Percentiles rank a stretch among this genome's conserved stretches.
phyloP scores from a whole-genome alignment of 2,329 filamentous ascomycete species.

The Calonectria ilicicola region DNA sequence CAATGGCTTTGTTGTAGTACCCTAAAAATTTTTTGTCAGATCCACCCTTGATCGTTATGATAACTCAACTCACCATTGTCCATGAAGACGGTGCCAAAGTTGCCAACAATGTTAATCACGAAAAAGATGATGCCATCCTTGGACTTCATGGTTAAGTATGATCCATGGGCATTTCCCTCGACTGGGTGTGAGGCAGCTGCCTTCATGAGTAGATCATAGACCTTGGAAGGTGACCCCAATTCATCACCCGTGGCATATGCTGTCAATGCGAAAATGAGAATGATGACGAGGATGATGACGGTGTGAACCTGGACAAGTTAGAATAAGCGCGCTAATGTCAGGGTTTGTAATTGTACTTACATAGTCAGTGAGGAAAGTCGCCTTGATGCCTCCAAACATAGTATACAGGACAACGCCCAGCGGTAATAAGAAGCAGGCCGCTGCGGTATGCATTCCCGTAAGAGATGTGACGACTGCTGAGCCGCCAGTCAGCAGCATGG shows the following conservation, averaged over 20 bases:
- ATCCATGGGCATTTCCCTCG: conserved; percentile 81
- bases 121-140: conserved; percentile 86
- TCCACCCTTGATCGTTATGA: accelerated
- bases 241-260: neutral
- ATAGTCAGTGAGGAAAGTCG: neutral
- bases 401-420: neutral
- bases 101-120: conserved; percentile 86
- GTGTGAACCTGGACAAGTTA: neutral
- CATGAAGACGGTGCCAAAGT: conserved; percentile 86
- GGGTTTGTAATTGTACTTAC: neutral
- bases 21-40: neutral
- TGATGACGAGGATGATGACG: neutral
- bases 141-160: conserved; percentile 84
- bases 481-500: neutral
- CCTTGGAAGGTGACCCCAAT: neutral
- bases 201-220: neutral
- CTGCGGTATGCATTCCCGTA: neutral
- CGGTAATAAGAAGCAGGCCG: neutral
- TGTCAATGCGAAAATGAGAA: neutral
- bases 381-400: conserved; percentile 1
- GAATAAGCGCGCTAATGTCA: neutral
- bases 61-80: conserved; percentile 73
- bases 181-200: conserved; percentile 48
- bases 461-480: neutral
- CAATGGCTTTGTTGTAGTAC: neutral